phyloP scores from a whole-genome alignment of 805 yeast species.

The Kodamaea neixiangensis region DNA sequence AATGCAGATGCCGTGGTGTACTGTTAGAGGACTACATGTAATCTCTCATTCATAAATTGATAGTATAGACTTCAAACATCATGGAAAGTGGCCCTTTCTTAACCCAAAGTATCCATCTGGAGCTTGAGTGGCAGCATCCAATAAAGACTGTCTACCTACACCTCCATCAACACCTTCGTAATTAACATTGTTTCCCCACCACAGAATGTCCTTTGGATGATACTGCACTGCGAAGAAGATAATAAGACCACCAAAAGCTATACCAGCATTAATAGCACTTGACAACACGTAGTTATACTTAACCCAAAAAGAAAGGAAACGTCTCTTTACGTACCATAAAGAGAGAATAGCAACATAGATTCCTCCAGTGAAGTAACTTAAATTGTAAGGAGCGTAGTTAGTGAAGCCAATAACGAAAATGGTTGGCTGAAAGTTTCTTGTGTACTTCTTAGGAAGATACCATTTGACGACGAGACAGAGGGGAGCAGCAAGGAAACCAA shows the following conservation, averaged over 20 bases:
- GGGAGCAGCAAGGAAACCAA: slow-evolving; percentile 31
- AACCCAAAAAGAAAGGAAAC: slow-evolving; percentile 34
- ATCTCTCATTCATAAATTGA: too few relatives aligned
- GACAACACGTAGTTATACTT: slow-evolving; percentile 36
- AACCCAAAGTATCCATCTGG: slow-evolving; percentile 42
- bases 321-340: slow-evolving; percentile 31
- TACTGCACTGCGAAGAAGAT: slow-evolving; percentile 40
- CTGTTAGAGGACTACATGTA: too few relatives aligned
- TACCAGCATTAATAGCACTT: slow-evolving; percentile 35
- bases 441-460: slow-evolving; percentile 18
- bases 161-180: slow-evolving; percentile 38
- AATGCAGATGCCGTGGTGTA: too few relatives aligned
- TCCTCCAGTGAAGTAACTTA: slow-evolving; percentile 31
- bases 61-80: not conserved
- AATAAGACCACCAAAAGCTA: slow-evolving; percentile 37
- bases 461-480: slow-evolving; percentile 18
- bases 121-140: slow-evolving; percentile 22
- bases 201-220: slow-evolving; percentile 26
- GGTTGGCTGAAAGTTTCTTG: slow-evolving; percentile 36
- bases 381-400: slow-evolving; percentile 35
- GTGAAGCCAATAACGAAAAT: slow-evolving; percentile 34
- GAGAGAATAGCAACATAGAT: slow-evolving; percentile 26
- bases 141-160: slow-evolving; percentile 8
- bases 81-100: slow-evolving; percentile 29
- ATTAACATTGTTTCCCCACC: slow-evolving; percentile 35